These are phyloP conservation scores for Boletus eberwhitei DNA, from an alignment of 768 basidiomycete genomes.

Conservation along the genomic window DNA sequence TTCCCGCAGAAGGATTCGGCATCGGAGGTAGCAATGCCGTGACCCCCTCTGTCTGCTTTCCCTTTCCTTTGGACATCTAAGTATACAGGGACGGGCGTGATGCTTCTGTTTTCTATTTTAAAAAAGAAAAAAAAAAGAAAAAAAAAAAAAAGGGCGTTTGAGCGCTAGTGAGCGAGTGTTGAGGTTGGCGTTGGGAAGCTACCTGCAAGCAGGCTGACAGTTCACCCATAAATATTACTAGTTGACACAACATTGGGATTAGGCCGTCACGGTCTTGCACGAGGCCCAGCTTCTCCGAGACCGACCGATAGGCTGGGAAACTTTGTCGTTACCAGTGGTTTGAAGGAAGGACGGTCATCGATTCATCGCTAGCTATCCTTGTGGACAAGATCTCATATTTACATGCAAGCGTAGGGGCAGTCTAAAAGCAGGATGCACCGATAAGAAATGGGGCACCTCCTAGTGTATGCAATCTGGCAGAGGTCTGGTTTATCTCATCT, in stretches of 20 bases:
- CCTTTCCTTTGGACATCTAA: constrained; percentile 33
- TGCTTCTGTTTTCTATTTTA: neutral
- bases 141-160: neutral
- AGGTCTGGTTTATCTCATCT: too few relatives aligned
- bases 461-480: too few relatives aligned
- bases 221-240: constrained; percentile 3
- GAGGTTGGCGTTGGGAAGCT: constrained; percentile 7
- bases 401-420: neutral
- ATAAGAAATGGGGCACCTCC: neutral
- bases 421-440: neutral
- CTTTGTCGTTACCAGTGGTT: neutral
- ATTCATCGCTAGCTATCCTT: neutral
- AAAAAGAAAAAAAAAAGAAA: neutral
- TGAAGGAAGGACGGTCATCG: neutral
- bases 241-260: constrained; percentile 6
- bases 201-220: neutral
- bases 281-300: constrained; percentile 1
- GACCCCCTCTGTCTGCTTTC: constrained; percentile 23
- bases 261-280: constrained; percentile 4
- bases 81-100: neutral
- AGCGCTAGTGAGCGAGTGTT: constrained; percentile 6
- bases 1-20: constrained; percentile 56
- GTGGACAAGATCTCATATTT: neutral
- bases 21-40: constrained; percentile 33
- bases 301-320: constrained; percentile 9